Evolutionary conservation across 2,329 filamentous ascomycete genomes (phyloP).

Genomic region (Diplodia mutila): DNA sequence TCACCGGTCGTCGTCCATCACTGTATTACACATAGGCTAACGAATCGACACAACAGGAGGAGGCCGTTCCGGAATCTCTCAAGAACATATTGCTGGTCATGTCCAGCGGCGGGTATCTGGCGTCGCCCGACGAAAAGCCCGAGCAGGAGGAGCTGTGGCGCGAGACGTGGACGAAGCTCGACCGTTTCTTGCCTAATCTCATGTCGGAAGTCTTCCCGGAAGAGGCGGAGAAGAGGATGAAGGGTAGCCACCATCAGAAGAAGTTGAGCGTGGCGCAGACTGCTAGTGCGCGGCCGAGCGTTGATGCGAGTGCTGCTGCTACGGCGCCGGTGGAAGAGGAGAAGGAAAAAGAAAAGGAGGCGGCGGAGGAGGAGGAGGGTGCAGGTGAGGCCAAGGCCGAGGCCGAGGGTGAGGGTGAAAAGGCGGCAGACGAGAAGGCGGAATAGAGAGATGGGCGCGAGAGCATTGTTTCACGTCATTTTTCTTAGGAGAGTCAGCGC

Average conservation of each 20-base stretch:
- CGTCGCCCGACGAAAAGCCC: conserved; percentile 63
- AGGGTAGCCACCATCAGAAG: not conserved
- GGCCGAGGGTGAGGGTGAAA: not conserved
- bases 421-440: not conserved
- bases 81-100: conserved; percentile 98
- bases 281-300: conserved; percentile 4
- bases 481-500: not conserved
- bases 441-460: not conserved
- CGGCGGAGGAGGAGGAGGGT: not conserved
- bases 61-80: conserved; percentile 90
- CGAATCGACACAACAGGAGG: conserved; percentile 63
- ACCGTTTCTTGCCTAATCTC: conserved; percentile 63
- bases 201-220: conserved; percentile 64
- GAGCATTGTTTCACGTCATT: not conserved
- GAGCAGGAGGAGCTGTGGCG: conserved; percentile 61
- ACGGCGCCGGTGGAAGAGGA: not conserved
- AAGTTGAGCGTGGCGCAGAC: not conserved
- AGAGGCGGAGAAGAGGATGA: conserved; percentile 33
- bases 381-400: not conserved
- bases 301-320: not conserved
- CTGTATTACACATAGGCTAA: not conserved
- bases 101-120: conserved; percentile 83
- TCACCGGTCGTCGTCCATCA: not conserved
- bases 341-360: not conserved
- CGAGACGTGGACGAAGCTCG: conserved; percentile 64